Conservation (phyloP, 2,329 filamentous ascomycete genomes). For the Aspergillus jensenii region DNA sequence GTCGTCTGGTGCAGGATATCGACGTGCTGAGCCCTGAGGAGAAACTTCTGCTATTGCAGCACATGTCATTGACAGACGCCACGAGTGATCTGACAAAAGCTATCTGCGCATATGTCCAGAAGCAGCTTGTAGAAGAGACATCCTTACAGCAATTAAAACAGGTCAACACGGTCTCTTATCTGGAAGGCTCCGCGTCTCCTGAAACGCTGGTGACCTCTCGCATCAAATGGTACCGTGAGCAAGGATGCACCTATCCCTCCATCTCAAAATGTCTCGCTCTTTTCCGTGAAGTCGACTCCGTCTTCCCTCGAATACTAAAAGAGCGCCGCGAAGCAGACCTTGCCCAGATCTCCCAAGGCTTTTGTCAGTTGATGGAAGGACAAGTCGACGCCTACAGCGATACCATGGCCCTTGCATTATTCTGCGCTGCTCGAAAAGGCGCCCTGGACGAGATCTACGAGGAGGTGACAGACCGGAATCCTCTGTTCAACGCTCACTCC, state of each 20-base stretch:
- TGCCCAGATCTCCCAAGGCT: constrained; percentile 36
- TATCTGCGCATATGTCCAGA: constrained; percentile 34
- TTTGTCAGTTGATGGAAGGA: constrained; percentile 35
- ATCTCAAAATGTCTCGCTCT: constrained; percentile 32
- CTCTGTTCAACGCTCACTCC: constrained; percentile 59
- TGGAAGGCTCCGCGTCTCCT: constrained; percentile 38
- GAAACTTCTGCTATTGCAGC: constrained; percentile 39
- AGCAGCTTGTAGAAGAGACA: constrained; percentile 39
- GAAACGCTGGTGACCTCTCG: constrained; percentile 40
- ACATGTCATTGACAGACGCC: constrained; percentile 32
- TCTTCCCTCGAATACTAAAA: constrained; percentile 29
- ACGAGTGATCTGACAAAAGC: constrained; percentile 27
- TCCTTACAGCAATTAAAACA: constrained; percentile 41
- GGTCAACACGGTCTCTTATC: constrained; percentile 41
- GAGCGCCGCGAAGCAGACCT: constrained; percentile 35
- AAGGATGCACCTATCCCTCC: constrained; percentile 39
- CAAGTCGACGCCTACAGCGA: constrained; percentile 51
- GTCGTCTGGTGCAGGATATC: constrained; percentile 44
- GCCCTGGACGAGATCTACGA: constrained; percentile 64
- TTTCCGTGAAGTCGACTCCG: constrained; percentile 38
- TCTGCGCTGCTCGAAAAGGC: constrained; percentile 56
- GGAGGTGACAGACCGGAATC: constrained; percentile 63
- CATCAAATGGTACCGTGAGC: constrained; percentile 44
- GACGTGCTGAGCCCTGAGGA: constrained; percentile 45
- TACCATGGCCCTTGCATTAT: constrained; percentile 57